Base-by-base conservation (phyloP, 2,329 filamentous ascomycete genomes). In the Neocucurbitaria cava region DNA sequence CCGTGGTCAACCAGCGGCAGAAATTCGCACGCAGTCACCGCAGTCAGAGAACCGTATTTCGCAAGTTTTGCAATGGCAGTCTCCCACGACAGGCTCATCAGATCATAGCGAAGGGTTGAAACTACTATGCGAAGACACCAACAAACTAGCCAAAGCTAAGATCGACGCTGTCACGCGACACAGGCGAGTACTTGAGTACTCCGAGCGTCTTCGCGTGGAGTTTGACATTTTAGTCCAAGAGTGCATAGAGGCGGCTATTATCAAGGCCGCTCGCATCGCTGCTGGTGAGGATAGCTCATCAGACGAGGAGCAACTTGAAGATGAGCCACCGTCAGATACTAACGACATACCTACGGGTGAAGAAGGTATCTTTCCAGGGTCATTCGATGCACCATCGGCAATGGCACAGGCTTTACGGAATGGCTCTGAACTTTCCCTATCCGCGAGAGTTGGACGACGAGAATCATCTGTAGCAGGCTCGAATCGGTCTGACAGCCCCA, bases 1-100 rank as follows among this genome's bases (percentile, higher is more conserved):
- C 3, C 85, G 87, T 8, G 82, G 85, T 2, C 85, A 89, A 61
- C 82, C 85, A 35, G 77, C 78, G 7, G 89, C 90, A 44, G 92
- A 96, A 59, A 87, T 98, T 59, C 87, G 94, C 42, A 96, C 94
- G 0, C 90, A 97, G 71, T 99, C 95, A 4, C 95, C 95, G 0
- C 91, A 97, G 70, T 99, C 96, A 0, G 95, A 99, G 73, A 95
- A 91, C 39, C 88, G 94, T 28, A 96, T 98, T 65, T 90, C 91
- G 1, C 95, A 99, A 75, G 93, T 99, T 5, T 76, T 96, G 63
- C 92, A 97, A 73, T 99, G 96, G 95, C 92, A 96, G 70, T 96
- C 94, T 5, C 95, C 95, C 0, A 93, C 91, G 66, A 90, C 89
- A 45, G 94, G 94, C 68, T 95, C 92, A 0, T 78, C 96, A 15